Base-by-base conservation (phyloP, 192 early-diverging fungal species). In the Umbelopsis sp. region DNA sequence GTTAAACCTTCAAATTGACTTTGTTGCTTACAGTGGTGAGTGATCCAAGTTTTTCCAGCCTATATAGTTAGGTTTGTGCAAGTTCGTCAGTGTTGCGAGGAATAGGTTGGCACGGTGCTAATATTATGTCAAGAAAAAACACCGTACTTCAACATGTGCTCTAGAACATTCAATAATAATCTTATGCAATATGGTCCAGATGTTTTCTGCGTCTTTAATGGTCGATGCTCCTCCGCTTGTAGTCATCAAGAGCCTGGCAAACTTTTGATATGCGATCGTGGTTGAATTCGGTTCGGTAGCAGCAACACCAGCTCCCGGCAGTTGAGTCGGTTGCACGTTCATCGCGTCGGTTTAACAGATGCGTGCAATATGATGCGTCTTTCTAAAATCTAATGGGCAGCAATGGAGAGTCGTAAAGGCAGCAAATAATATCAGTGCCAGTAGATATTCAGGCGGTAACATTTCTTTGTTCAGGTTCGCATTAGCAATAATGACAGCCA, bases 111-210 rank as follows among this genome's bases (percentile, higher is more conserved):
- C 49, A 21, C 20, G 11, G 4, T 21, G 49, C 49, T 12, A 23
- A 23, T 6, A 41, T 6, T 51, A 11, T n/a, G 18, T 64, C 22
- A 44, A 16, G 35, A 50, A 52, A 22, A 61, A 23, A 66, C 21
- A 23, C 10, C 20, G 25, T 80, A 84, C 85, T 71, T 86, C 81
- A 61, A 86, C 84, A 64, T 86, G 84, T 0, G 81, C 79, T 58
- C 82, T 80, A 21, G 85, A 86, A 49, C 85, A 86, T 46, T 86
- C 85, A 25, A 70, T 74, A 75, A 86, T 84, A 35, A 84, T 72
- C 79, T 80, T 69, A 33, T 78, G 73, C 6, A 86, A 67, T 25
- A 77, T 67, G n/a, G 47, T 70, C 49, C 71, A 50, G 11, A 84
- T 55, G 30, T 45, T 68, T 33, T 68, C 46, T 22, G 80, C 58